Conservation (phyloP, 352 stramenopile species). For the Thalassiosira exigua region DNA sequence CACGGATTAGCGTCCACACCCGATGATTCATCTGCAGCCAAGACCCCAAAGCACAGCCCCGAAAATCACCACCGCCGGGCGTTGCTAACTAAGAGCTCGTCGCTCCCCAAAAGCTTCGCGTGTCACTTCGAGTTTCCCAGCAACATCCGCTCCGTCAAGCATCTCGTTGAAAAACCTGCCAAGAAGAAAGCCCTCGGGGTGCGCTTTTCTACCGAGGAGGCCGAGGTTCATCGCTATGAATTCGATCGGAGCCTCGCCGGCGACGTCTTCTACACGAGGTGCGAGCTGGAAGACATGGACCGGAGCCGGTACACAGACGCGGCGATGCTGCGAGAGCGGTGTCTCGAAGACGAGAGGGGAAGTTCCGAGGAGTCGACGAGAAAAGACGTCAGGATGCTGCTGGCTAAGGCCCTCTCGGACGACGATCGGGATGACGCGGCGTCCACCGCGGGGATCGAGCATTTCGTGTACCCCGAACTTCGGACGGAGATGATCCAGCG, state of each 20-base stretch:
- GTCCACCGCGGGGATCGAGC: constrained; percentile 34
- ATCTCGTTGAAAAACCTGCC: too few relatives aligned
- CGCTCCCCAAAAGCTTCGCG: too few relatives aligned
- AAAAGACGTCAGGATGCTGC: background rate
- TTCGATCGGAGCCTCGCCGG: background rate
- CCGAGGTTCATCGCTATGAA: background rate
- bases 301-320: background rate
- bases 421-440: constrained; percentile 14
- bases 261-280: background rate
- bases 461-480: constrained; percentile 38
- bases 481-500: constrained; percentile 30
- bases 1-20: too few relatives aligned
- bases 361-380: background rate
- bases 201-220: background rate
- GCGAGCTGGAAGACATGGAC: background rate
- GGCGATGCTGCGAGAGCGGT: background rate
- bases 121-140: too few relatives aligned
- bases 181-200: constrained; percentile 6
- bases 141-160: too few relatives aligned
- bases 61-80: too few relatives aligned
- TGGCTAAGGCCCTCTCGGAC: constrained; percentile 4
- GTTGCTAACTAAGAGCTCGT: too few relatives aligned
- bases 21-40: too few relatives aligned
- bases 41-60: too few relatives aligned
- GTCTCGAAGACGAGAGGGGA: too few relatives aligned